A percentile compares a stretch with the other conserved stretches of the same genome.
phyloP scores from a whole-genome alignment of 192 early-diverging fungal species.

The Coemansia sp. region DNA sequence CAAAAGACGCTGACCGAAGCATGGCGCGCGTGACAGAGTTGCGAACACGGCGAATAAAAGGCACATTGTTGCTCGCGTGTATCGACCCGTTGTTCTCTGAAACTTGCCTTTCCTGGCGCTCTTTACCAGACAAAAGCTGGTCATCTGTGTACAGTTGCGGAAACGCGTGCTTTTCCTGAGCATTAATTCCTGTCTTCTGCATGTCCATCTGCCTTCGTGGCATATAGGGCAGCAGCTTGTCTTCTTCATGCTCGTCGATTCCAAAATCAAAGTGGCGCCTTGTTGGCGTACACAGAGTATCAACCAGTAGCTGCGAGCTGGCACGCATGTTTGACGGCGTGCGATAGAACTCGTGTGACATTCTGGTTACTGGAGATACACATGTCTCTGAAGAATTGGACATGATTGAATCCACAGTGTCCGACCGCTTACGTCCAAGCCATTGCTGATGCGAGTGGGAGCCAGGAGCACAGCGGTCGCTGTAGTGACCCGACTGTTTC shows the following conservation, averaged over 20 bases:
- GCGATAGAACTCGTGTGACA: constrained; percentile 13
- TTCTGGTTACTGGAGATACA: constrained; percentile 24
- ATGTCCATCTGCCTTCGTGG: too few relatives aligned
- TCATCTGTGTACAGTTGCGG: constrained; percentile 16
- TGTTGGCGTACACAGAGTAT: constrained; percentile 7
- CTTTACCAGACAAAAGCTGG: not conserved
- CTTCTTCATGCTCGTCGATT: not conserved
- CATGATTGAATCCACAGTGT: constrained; percentile 27
- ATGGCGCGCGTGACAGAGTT: constrained; percentile 19
- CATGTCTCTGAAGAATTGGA: constrained; percentile 49
- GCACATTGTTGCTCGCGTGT: not conserved
- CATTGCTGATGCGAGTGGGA: not conserved
- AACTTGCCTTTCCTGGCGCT: not conserved
- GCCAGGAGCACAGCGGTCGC: not conserved
- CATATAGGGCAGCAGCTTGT: not conserved
- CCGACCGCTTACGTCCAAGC: constrained; percentile 16
- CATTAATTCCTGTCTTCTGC: too few relatives aligned
- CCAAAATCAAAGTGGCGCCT: constrained; percentile 1
- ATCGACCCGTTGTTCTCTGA: not conserved
- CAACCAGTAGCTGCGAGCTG: not conserved
- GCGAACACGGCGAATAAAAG: constrained; percentile 9
- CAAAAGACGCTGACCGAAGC: constrained; percentile 22
- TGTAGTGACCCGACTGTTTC: constrained; percentile 2
- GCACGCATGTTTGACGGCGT: constrained; percentile 3
- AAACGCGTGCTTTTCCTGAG: constrained; percentile 9